Conservation (phyloP, 345 rosid species). For the Eucalyptus polyanthemos region DNA sequence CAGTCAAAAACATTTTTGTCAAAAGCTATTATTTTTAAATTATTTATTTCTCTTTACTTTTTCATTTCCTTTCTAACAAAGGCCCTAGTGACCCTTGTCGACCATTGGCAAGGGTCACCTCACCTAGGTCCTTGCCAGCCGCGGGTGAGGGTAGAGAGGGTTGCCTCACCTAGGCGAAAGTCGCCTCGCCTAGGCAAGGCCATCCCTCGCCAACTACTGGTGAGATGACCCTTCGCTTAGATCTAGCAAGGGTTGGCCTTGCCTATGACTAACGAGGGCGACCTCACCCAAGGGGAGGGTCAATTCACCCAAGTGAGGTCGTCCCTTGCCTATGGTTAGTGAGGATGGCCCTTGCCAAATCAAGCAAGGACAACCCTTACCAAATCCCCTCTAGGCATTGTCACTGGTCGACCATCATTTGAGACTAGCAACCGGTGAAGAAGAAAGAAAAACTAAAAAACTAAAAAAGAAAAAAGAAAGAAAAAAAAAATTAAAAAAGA, state of each 20-base stretch:
- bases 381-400: too few relatives aligned
- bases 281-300: too few relatives aligned
- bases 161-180: fast-evolving
- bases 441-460: too few relatives aligned
- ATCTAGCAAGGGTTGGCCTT: too few relatives aligned
- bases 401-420: fast-evolving
- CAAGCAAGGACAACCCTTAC: fast-evolving
- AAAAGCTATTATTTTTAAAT: too few relatives aligned
- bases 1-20: fast-evolving
- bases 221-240: too few relatives aligned
- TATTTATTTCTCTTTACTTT: too few relatives aligned
- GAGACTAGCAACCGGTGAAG: fast-evolving
- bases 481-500: fast-evolving
- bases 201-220: fast-evolving
- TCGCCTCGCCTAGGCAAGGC: too few relatives aligned
- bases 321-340: fast-evolving
- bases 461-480: too few relatives aligned
- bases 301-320: fast-evolving
- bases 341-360: too few relatives aligned
- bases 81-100: fast-evolving
- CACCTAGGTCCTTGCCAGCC: fast-evolving
- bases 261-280: fast-evolving
- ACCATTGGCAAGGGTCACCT: fast-evolving
- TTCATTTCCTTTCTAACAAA: fast-evolving
- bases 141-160: fast-evolving